phyloP scores from a whole-genome alignment of 371 early-diverging fungal genomes.

The Lichtheimia ornata region DNA sequence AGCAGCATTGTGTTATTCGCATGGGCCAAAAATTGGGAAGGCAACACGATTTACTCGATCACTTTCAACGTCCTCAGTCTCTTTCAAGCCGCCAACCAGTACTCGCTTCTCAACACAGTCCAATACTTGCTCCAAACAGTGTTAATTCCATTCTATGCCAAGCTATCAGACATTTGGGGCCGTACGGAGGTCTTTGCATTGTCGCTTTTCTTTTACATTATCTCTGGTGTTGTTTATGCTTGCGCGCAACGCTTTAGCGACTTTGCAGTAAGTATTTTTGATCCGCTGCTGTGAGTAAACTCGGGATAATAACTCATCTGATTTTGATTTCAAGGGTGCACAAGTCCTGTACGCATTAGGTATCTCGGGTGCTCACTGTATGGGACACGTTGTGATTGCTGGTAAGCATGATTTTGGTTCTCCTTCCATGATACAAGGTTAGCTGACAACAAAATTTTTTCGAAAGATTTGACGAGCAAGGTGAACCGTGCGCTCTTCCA shows the following conservation, averaged over 20 bases:
- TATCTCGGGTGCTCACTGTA: slow-evolving; percentile 34
- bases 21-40: slow-evolving; percentile 38
- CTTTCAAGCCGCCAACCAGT: slow-evolving; percentile 24
- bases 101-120: slow-evolving; percentile 33
- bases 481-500: slow-evolving; percentile 21
- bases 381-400: slow-evolving; percentile 49
- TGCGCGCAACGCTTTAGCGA: slow-evolving; percentile 31
- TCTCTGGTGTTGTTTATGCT: slow-evolving; percentile 39
- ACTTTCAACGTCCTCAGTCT: slow-evolving; percentile 21
- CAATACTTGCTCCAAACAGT: slow-evolving; percentile 42
- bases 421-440: background rate
- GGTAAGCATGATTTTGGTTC: slow-evolving; percentile 21
- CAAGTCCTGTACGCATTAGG: slow-evolving; percentile 46
- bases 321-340: slow-evolving; percentile 25
- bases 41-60: slow-evolving; percentile 16
- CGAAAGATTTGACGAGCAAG: slow-evolving; percentile 27
- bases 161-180: slow-evolving; percentile 46
- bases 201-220: slow-evolving; percentile 36
- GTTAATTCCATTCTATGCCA: slow-evolving; percentile 50
- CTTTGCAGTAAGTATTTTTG: slow-evolving; percentile 25
- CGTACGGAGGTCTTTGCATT: slow-evolving; percentile 38
- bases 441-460: slow-evolving; percentile 6
- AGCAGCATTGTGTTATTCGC: slow-evolving; percentile 23
- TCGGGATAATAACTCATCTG: background rate
- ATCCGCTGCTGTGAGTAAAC: too few species aligned